These are phyloP conservation scores for Dimocarpus longan DNA, from an alignment of 345 rosid species.

Conservation along the genomic window DNA sequence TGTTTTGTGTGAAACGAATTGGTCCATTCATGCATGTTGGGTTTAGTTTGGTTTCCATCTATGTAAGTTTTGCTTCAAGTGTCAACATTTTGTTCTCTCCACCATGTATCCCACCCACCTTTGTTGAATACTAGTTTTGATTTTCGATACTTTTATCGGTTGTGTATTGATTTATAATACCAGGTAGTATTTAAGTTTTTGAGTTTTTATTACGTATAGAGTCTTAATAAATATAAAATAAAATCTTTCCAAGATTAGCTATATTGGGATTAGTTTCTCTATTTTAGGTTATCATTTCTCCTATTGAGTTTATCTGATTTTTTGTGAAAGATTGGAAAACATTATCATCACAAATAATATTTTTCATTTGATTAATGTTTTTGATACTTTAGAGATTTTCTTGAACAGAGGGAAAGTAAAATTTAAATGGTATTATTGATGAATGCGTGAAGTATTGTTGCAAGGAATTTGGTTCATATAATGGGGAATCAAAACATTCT, in stretches of 20 bases:
- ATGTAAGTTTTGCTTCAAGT: constrained; percentile 19
- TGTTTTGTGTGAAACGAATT: constrained; percentile 29
- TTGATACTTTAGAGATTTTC: too few relatives aligned
- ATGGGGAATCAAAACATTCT: background rate
- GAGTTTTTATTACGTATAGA: too few relatives aligned
- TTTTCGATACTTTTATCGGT: background rate
- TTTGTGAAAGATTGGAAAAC: too few relatives aligned
- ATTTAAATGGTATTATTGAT: background rate
- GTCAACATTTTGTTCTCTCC: constrained; percentile 9
- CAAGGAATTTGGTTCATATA: background rate
- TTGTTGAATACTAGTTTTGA: background rate
- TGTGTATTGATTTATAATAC: background rate
- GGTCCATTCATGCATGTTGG: constrained; percentile 21
- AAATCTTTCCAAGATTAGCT: too few relatives aligned
- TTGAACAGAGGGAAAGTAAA: background rate
- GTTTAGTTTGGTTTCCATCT: constrained; percentile 12
- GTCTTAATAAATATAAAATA: too few relatives aligned
- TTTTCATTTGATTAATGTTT: background rate
- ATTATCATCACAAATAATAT: too few relatives aligned
- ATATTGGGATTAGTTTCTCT: too few relatives aligned
- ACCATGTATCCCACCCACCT: background rate
- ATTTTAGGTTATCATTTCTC: too few relatives aligned
- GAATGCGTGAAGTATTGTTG: too few relatives aligned
- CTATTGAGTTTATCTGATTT: background rate
- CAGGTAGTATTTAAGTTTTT: background rate